Evolutionary conservation across 306 rosid species (phyloP), one percentile per base, ranked within the genome.

Genomic region (Lotus japonicus): DNA sequence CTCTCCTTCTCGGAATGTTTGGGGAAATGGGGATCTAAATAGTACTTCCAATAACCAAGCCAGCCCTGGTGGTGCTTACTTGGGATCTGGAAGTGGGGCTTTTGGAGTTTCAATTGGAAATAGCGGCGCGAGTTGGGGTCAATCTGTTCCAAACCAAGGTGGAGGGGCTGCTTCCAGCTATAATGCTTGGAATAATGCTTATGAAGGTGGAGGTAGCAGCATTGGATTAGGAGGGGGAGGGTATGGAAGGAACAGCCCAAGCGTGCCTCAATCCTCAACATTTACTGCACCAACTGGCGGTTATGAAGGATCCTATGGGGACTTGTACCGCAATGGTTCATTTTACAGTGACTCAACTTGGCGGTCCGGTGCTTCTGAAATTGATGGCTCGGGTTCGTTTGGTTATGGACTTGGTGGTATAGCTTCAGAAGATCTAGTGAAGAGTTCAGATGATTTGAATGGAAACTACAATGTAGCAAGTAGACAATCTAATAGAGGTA

Each of bases 401-500:
- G 82, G 86, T 70, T 87, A 84, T 77, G 87, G 83, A 13, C 82
- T 89, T 68, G 90, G 82, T 42, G 83, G 79, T 67, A 73, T 87
- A 60, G 76, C 89, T 80, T 83, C 95, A 8, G 96, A 83, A 68
- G 83, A 81, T 76, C 75, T 84, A 2, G 78, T 81, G 48, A 84
- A 81, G 66, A 81, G 57, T 72, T 87, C 98, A 42, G 95, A 84
- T 78, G 89, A 83, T 39, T 89, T 79, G 73, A 79, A 89, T 69
- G 96, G 89, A 72, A 84, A 80, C 78, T 92, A 85, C 84, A 83
- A 64, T 70, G 92, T 85, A 71, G 70, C 86, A 55, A 85, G 81
- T 82, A 89, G 96, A 84, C 95, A 89, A 49, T 31, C 96, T 73
- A 89, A 82, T 87, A 89, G 95, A 89, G 98, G 98, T 92, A 84